A percentile compares a stretch with the other conserved stretches of the same genome.
These are phyloP conservation scores for Balamuthia mandrillaris DNA, from an alignment of 208 protist species.

Conservation along the genomic window DNA sequence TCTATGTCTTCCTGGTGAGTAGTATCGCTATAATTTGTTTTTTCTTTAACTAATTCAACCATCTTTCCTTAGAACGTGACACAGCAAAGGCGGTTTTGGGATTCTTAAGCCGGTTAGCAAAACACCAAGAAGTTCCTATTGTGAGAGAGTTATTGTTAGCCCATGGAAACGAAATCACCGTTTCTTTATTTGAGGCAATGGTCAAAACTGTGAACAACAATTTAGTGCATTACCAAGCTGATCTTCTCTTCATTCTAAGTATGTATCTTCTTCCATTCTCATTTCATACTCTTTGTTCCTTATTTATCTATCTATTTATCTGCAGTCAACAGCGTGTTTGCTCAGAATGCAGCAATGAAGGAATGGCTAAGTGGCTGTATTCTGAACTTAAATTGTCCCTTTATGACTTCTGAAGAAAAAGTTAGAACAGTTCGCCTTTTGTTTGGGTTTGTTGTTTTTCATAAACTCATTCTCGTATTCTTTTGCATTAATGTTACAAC, in stretches of 20 bases:
- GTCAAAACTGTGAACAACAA: neutral
- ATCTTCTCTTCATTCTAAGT: constrained; percentile 14
- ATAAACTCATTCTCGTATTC: neutral
- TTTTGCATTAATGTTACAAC: neutral
- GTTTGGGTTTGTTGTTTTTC: neutral
- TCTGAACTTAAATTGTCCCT: neutral
- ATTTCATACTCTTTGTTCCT: neutral
- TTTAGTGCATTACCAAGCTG: neutral
- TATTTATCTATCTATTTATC: neutral
- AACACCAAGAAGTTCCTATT: neutral
- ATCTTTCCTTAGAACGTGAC: neutral
- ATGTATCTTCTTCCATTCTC: neutral
- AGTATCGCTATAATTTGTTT: neutral
- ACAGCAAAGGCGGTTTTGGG: neutral
- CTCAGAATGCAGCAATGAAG: neutral
- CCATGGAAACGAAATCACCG: neutral
- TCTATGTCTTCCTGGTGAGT: neutral
- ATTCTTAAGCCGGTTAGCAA: neutral
- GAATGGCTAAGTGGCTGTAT: neutral
- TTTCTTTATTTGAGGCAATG: neutral
- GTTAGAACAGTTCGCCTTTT: neutral
- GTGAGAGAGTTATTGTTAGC: neutral
- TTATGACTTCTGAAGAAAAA: neutral
- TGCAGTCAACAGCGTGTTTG: neutral
- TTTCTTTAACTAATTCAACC: neutral